A percentile compares a stretch with the other conserved stretches of the same genome.
Conservation (phyloP, 805 yeast genomes). For the Ogataea allantospora region DNA sequence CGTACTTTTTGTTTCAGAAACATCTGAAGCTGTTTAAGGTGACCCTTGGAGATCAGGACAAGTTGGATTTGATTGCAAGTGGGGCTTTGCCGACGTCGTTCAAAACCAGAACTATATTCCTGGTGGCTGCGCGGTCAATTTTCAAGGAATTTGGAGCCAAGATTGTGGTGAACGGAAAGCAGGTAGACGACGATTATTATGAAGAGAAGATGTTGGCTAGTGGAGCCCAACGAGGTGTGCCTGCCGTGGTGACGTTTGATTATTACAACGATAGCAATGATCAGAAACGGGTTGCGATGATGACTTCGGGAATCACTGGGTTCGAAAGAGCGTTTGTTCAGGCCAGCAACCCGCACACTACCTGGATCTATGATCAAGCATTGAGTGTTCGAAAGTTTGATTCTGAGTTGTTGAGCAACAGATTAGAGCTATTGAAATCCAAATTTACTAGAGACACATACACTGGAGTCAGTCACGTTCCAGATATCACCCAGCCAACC, state of each 20-base stretch:
- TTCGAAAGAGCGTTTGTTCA: constrained; percentile 34
- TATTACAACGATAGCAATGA: constrained; percentile 19
- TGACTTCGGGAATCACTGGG: constrained; percentile 29
- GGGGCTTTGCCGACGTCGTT: constrained; percentile 85
- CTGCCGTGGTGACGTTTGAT: constrained; percentile 31
- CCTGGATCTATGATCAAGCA: constrained; percentile 86
- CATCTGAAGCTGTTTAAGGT: constrained; percentile 75
- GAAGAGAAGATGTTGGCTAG: constrained; percentile 55
- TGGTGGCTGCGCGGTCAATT: constrained; percentile 87
- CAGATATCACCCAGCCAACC: constrained; percentile 72
- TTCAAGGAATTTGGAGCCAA: constrained; percentile 91
- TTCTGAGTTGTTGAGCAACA: constrained; percentile 53
- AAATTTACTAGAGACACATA: constrained; percentile 76
- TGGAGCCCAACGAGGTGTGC: constrained; percentile 71
- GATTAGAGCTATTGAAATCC: constrained; percentile 46
- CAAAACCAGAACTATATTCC: constrained; percentile 83
- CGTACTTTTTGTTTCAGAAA: constrained; percentile 83
- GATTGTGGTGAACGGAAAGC: constrained; percentile 74
- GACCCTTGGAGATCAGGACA: constrained; percentile 72
- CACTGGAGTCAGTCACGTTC: constrained; percentile 78
- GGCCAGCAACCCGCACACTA: constrained; percentile 45
- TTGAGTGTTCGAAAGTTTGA: constrained; percentile 74
- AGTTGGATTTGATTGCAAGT: constrained; percentile 75
- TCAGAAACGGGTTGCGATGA: constrained; percentile 21
- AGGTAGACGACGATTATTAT: constrained; percentile 86